phyloP scores from a whole-genome alignment of 257 asterid species.

The Phtheirospermum japonicum region DNA sequence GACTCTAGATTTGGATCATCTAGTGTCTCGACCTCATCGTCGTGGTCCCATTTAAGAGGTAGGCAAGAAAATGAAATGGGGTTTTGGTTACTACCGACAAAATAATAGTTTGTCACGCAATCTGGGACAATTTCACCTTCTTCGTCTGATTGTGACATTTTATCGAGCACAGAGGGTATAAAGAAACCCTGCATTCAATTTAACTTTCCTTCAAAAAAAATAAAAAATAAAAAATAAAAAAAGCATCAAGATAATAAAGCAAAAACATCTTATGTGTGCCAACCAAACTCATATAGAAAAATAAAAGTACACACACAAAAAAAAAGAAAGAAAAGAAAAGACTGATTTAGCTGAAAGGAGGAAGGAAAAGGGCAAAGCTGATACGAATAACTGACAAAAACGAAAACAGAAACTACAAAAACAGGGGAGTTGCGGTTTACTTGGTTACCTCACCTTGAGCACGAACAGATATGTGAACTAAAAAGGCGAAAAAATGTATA shows the following conservation, averaged over 20 bases:
- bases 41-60: slow-evolving; percentile 48
- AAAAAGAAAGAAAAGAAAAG: too few species aligned
- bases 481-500: neutral
- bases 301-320: neutral
- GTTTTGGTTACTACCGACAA: slow-evolving; percentile 34
- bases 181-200: slow-evolving; percentile 11
- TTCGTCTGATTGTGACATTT: slow-evolving; percentile 62
- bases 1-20: slow-evolving; percentile 17
- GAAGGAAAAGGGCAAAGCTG: neutral
- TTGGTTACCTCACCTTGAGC: slow-evolving; percentile 3
- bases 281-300: neutral
- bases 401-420: neutral
- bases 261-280: neutral
- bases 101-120: slow-evolving; percentile 39
- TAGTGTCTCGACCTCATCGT: slow-evolving; percentile 23
- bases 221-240: neutral
- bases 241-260: neutral
- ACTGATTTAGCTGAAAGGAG: neutral
- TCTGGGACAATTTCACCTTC: slow-evolving; percentile 62
- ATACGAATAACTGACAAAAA: neutral
- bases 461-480: neutral
- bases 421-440: neutral
- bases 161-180: neutral
- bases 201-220: slow-evolving; percentile 1
- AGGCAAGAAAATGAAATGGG: slow-evolving; percentile 47